Base-by-base conservation (phyloP, 208 protist species). In the Spongospora subterranea region DNA sequence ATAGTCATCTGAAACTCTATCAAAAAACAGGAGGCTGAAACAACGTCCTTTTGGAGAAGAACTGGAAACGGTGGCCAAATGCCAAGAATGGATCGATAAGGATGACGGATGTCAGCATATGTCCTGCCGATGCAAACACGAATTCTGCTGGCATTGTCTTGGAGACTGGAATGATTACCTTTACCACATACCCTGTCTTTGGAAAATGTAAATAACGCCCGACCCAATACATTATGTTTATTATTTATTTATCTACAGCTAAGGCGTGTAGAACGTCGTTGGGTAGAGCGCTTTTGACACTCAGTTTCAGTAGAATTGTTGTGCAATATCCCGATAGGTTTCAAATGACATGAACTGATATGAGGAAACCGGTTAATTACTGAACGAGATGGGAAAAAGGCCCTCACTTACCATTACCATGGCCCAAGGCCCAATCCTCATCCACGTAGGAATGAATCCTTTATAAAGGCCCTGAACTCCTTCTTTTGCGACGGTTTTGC, bases 371-470 rank as follows among this genome's bases (percentile, higher is more conserved):
- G n/a, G n/a, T n/a, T n/a, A n/a, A n/a, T n/a, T n/a, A n/a, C n/a
- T n/a, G n/a, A n/a, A n/a, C n/a, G n/a, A n/a, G n/a, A n/a, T n/a
- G n/a, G n/a, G n/a, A n/a, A n/a, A n/a, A n/a, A n/a, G n/a, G n/a
- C n/a, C n/a, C 54, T 20, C 13, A 76, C 46, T 32, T 65, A 76
- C 46, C 46, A 89, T 76, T 35, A 89, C n/a, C 88, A 89, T 89
- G 6, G 88, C 88, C 88, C 54, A 76, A 76, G 88, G 88, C 13
- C 88, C 88, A 40, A 89, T 89, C 45, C 88, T 60, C 6, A 71
- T 6, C 88, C 88, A 89, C 38, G 54, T 89, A 6, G 88, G 88
- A 32, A 89, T 65, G 88, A 89, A 89, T 13, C 88, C 88, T 45
- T 89, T 89, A 45, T 89, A 89, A 20, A 89, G n/a, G 32, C 17